phyloP scores from a whole-genome alignment of 257 asterid species.

The Forsythia viridissima region DNA sequence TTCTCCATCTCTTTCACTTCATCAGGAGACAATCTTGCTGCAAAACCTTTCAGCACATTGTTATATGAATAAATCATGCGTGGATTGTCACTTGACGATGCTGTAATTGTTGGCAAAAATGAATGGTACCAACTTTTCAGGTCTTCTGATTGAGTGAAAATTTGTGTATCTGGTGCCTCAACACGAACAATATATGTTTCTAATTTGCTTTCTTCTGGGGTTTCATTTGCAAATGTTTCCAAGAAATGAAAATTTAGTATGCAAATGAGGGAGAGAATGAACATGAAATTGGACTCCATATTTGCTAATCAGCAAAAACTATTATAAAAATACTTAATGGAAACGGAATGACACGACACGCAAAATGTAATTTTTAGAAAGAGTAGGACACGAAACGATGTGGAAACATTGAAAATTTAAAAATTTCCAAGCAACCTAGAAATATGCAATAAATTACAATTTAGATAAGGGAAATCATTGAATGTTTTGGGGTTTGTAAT shows the following conservation, averaged over 20 bases:
- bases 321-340: too few species aligned
- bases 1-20: conserved; percentile 41
- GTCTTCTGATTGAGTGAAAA: conserved; percentile 13
- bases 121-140: conserved; percentile 37
- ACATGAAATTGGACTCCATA: conserved; percentile 11
- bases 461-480: neutral
- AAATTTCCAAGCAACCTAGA: too few species aligned
- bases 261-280: neutral
- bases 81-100: conserved; percentile 9
- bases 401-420: too few species aligned
- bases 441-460: too few species aligned
- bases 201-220: neutral
- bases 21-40: conserved; percentile 38
- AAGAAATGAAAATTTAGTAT: neutral
- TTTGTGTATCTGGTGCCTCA: neutral
- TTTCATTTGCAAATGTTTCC: neutral
- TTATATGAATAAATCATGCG: conserved; percentile 36
- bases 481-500: neutral
- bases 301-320: neutral
- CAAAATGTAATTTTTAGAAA: too few species aligned
- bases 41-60: conserved; percentile 45
- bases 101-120: conserved; percentile 28
- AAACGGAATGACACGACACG: too few species aligned
- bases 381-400: too few species aligned
- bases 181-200: conserved; percentile 37